phyloP scores from a whole-genome alignment of 2,329 filamentous ascomycete species.

The Elsinoe necatrix region DNA sequence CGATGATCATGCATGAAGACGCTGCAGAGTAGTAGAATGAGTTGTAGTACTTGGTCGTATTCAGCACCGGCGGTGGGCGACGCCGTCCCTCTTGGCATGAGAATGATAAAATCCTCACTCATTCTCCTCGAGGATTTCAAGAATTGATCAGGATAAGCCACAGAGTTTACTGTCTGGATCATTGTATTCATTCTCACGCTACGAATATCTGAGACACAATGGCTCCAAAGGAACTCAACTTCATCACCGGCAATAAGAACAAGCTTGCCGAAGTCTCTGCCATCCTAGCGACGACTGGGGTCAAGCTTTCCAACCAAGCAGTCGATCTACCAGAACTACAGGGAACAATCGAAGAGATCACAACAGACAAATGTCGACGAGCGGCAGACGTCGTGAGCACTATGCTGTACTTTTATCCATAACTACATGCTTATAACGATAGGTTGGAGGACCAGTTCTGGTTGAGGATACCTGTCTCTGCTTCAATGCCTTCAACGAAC shows the following conservation, averaged over 20 bases:
- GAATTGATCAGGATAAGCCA: not conserved
- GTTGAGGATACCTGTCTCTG: conserved; percentile 94
- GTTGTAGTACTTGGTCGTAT: not conserved
- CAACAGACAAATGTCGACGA: conserved; percentile 72
- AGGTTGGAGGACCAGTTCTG: conserved; percentile 80
- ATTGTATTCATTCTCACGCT: too few relatives aligned
- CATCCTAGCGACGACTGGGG: conserved; percentile 59
- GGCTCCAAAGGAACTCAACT: conserved; percentile 59
- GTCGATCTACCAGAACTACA: conserved; percentile 86
- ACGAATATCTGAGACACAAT: conserved; percentile 26
- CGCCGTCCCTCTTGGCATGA: not conserved
- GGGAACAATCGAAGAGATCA: conserved; percentile 86
- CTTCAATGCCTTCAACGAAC: conserved; percentile 81
- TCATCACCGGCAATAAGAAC: conserved; percentile 94
- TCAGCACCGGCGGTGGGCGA: not conserved
- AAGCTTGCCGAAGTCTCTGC: conserved; percentile 84
- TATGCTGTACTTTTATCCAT: conserved; percentile 2
- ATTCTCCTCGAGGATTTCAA: not conserved
- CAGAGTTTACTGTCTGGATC: too few relatives aligned
- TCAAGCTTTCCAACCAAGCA: conserved; percentile 64
- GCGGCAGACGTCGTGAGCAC: conserved; percentile 65
- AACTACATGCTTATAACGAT: not conserved
- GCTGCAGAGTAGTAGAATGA: not conserved
- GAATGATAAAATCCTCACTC: not conserved
- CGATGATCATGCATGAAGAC: not conserved